phyloP scores from a whole-genome alignment of 495 filamentous ascomycete species.

The Trichoderma erinaceum region DNA sequence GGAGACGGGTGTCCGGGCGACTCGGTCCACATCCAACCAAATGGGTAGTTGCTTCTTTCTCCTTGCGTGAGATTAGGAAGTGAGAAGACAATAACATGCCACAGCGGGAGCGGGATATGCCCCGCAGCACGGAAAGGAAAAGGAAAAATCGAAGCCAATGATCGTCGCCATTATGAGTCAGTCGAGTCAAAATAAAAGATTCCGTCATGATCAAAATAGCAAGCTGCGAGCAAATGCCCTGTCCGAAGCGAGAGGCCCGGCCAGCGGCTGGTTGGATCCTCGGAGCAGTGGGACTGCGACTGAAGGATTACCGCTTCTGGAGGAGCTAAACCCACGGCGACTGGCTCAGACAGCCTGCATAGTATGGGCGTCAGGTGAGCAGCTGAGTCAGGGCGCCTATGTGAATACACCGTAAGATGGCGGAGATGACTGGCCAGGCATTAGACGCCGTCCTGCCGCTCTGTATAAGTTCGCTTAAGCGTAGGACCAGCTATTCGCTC shows the following conservation, averaged over 20 bases:
- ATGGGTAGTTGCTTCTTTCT: not conserved
- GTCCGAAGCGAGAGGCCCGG: not conserved
- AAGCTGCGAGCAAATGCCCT: not conserved
- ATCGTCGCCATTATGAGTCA: not conserved
- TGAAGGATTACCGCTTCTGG: not conserved
- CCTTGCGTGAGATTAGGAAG: not conserved
- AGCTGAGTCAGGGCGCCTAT: constrained; percentile 9
- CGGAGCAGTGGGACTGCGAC: not conserved
- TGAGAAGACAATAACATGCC: constrained; percentile 1
- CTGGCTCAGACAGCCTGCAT: constrained; percentile 8
- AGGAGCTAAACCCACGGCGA: not conserved
- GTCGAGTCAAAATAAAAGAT: not conserved
- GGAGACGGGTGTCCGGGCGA: not conserved
- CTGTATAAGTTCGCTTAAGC: not conserved
- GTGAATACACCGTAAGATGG: not conserved
- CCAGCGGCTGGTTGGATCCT: not conserved
- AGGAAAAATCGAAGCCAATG: not conserved
- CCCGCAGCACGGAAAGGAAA: not conserved
- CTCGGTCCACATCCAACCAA: not conserved
- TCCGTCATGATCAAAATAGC: not conserved
- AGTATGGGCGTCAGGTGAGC: constrained; percentile 6
- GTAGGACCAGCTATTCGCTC: not conserved
- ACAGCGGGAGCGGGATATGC: not conserved
- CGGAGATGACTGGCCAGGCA: not conserved
- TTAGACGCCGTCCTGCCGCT: not conserved